Conservation (phyloP, 2,329 filamentous ascomycete genomes). For the Epichloe amarillans region DNA sequence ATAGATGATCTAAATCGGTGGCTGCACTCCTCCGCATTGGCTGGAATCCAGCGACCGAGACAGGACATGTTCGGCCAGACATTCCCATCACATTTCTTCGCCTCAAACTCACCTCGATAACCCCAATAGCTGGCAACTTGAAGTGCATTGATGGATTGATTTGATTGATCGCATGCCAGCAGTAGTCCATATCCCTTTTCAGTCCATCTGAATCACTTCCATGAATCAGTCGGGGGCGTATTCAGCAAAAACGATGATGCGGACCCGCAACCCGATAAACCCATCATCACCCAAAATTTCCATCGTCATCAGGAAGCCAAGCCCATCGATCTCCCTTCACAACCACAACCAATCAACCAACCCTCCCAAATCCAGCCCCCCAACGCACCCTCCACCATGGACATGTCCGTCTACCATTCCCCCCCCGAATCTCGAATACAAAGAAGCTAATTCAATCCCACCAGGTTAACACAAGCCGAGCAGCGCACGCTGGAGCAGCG, state of each 20-base stretch:
- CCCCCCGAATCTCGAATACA: background rate
- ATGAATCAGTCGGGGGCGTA: no score
- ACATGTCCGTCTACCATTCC: slow-evolving; percentile 6
- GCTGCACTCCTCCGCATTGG: no score
- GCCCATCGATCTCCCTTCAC: background rate
- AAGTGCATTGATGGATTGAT: no score
- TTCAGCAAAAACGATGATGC: slow-evolving; percentile 2
- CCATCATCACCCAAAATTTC: slow-evolving; percentile 14
- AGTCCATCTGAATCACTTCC: slow-evolving; percentile 48
- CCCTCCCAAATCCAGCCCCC: background rate
- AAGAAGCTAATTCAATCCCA: slow-evolving; percentile 2
- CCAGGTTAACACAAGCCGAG: slow-evolving; percentile 59
- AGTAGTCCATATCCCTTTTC: background rate
- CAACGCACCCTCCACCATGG: slow-evolving; percentile 6
- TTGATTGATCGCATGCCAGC: no score
- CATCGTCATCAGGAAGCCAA: slow-evolving; percentile 5
- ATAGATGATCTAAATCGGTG: no score
- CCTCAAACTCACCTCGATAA: no score
- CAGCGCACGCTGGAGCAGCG: slow-evolving; percentile 86
- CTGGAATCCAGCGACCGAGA: no score
- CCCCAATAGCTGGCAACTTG: no score
- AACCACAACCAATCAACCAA: background rate
- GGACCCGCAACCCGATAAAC: background rate
- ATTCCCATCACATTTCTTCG: no score
- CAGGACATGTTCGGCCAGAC: no score